A percentile compares a stretch with the other conserved stretches of the same genome.
Evolutionary conservation across 352 stramenopile species (phyloP).

Genomic region (Phytophthora cajani): DNA sequence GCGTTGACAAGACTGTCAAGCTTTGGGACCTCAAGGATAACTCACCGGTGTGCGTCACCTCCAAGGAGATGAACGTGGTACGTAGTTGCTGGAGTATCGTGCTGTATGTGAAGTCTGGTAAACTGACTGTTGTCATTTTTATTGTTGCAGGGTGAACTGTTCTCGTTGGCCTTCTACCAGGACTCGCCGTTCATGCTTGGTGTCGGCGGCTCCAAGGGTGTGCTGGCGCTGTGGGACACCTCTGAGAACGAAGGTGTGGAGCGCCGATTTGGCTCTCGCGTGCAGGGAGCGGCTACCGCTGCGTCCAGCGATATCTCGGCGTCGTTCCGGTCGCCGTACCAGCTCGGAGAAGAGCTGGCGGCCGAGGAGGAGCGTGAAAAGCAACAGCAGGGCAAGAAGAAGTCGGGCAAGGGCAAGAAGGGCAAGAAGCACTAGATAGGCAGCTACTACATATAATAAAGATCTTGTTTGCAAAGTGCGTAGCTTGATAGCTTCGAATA

Average conservation of each 20-base stretch:
- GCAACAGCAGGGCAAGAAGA: constrained; percentile 60
- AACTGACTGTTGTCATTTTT: constrained; percentile 16
- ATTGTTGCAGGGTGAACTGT: constrained; percentile 81
- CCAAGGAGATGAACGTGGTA: constrained; percentile 94
- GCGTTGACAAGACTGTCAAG: constrained; percentile 98
- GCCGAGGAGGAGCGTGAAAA: constrained; percentile 73
- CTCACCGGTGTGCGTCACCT: constrained; percentile 79
- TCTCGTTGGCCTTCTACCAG: constrained; percentile 90
- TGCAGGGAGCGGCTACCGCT: constrained; percentile 41
- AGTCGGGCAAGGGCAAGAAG: constrained; percentile 46
- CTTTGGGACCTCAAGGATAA: constrained; percentile 95
- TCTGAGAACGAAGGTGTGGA: constrained; percentile 87
- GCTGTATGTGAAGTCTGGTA: neutral
- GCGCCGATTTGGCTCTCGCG: constrained; percentile 82
- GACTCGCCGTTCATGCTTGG: constrained; percentile 91
- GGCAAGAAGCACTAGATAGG: constrained; percentile 43
- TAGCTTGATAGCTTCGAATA: neutral
- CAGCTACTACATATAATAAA: constrained; percentile 1
- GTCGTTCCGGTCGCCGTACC: constrained; percentile 77
- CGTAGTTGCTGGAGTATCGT: constrained; percentile 32
- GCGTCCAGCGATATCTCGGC: constrained; percentile 61
- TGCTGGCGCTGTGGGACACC: constrained; percentile 91
- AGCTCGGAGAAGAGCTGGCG: constrained; percentile 82
- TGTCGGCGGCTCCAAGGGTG: constrained; percentile 88
- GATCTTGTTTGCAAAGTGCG: constrained; percentile 1